Conservation (phyloP, 1,284 basidiomycete genomes). For the Cryptococcus deneoformans region DNA sequence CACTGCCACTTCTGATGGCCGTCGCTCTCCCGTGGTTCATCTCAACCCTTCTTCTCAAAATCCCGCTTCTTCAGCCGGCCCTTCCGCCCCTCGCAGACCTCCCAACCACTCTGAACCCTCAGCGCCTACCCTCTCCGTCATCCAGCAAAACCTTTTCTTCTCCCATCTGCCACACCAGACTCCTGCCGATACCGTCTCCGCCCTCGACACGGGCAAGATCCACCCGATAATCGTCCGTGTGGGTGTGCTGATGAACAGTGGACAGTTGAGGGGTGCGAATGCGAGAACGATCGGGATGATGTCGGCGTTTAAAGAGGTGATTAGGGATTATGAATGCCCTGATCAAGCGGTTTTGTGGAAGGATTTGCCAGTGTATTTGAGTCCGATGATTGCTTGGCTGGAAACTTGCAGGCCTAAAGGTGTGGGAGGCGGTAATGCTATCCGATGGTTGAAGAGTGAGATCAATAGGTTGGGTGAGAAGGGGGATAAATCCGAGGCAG, state of each 20-base stretch:
- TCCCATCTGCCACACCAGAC: conserved; percentile 65
- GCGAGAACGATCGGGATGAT: conserved; percentile 53
- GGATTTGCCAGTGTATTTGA: conserved; percentile 43
- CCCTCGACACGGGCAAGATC: conserved; percentile 32
- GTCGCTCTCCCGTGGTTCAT: background rate
- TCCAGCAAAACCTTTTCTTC: conserved; percentile 35
- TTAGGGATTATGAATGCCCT: conserved; percentile 45
- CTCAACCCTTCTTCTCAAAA: background rate
- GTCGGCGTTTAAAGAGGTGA: conserved; percentile 52
- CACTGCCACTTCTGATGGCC: background rate
- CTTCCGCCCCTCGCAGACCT: conserved; percentile 17
- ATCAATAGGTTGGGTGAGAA: conserved; percentile 90
- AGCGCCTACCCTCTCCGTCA: conserved; percentile 8
- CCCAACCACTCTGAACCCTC: conserved; percentile 13
- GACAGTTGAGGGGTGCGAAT: conserved; percentile 48
- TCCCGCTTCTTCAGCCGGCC: conserved; percentile 9
- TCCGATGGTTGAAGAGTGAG: conserved; percentile 87
- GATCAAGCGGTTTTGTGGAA: conserved; percentile 47
- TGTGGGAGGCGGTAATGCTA: conserved; percentile 50
- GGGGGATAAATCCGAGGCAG: conserved; percentile 66
- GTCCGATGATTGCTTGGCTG: conserved; percentile 50
- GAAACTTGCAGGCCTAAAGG: conserved; percentile 49
- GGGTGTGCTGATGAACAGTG: conserved; percentile 44
- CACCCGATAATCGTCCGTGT: conserved; percentile 47
- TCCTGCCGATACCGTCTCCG: conserved; percentile 30